phyloP scores from a whole-genome alignment of 2,329 filamentous ascomycete species.

The Venturia effusa region DNA sequence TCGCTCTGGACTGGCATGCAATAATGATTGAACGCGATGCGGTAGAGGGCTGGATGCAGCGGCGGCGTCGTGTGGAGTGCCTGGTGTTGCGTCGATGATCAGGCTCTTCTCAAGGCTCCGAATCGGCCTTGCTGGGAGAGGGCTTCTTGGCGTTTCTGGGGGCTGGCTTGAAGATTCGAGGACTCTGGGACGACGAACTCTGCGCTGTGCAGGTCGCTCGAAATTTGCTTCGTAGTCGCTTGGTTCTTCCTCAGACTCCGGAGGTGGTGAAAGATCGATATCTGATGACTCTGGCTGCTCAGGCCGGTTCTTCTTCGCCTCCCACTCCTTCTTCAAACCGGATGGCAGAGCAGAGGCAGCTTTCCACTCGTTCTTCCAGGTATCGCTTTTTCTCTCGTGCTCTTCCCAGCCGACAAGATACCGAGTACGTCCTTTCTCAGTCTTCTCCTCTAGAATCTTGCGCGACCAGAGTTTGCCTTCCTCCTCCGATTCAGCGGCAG shows the following conservation, averaged over 20 bases:
- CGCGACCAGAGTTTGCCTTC: conserved; percentile 4
- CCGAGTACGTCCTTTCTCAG: background rate
- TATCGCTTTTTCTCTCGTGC: conserved; percentile 1
- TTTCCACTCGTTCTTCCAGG: conserved; percentile 6
- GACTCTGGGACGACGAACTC: conserved; percentile 1
- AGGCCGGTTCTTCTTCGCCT: background rate
- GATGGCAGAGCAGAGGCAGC: conserved; percentile 3
- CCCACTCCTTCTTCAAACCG: conserved; percentile 2
- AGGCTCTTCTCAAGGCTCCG: conserved; percentile 1
- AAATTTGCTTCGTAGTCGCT: conserved; percentile 3
- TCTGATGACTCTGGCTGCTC: conserved; percentile 2
- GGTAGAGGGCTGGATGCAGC: background rate
- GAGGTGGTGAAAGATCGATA: background rate
- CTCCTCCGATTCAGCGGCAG: conserved; percentile 1
- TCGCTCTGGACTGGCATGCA: background rate
- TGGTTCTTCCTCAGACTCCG: background rate
- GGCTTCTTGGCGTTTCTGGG: background rate
- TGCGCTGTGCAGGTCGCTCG: background rate
- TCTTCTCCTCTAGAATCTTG: conserved; percentile 3
- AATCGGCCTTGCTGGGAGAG: background rate
- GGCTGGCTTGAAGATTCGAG: background rate
- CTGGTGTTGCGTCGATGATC: background rate
- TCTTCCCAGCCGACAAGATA: conserved; percentile 6
- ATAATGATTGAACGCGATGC: background rate
- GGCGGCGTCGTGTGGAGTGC: background rate